A percentile compares a stretch with the other conserved stretches of the same genome.
Conservation (phyloP, 139 green algal species). For the Chlorokybus atmophyticus region DNA sequence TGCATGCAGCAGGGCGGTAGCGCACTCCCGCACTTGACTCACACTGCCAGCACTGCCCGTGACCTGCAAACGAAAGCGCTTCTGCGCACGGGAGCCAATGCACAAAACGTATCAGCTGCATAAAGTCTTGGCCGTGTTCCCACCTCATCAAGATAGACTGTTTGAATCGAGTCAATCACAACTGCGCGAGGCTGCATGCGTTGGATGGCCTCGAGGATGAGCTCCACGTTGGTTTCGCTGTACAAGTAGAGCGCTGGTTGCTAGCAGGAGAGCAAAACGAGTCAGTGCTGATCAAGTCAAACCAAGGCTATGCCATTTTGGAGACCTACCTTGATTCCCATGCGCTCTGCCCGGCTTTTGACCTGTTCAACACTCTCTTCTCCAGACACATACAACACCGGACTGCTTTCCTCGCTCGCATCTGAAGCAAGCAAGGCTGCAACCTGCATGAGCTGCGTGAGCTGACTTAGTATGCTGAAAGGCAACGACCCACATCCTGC, state of each 20-base stretch:
- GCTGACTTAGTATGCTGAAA: not conserved
- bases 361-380: constrained; percentile 23
- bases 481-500: not conserved
- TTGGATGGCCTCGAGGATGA: constrained; percentile 26
- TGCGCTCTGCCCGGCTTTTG: constrained; percentile 13
- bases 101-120: too few relatives aligned
- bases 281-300: too few relatives aligned
- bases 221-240: too few relatives aligned
- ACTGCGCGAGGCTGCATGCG: constrained; percentile 48
- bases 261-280: too few relatives aligned
- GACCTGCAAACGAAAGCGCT: too few relatives aligned
- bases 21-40: constrained; percentile 68
- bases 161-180: constrained; percentile 91
- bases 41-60: constrained; percentile 50
- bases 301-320: not conserved
- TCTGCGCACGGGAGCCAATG: too few relatives aligned
- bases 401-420: not conserved
- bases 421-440: constrained; percentile 6
- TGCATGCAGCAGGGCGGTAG: constrained; percentile 56
- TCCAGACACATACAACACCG: constrained; percentile 24
- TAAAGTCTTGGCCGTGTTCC: too few relatives aligned
- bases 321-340: constrained; percentile 10
- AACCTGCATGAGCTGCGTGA: constrained; percentile 3
- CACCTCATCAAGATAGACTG: constrained; percentile 70
- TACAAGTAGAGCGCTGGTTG: too few relatives aligned